Evolutionary conservation across 2,329 filamentous ascomycete species (phyloP), one percentile per base, ranked within the genome.

Genomic region (Colletotrichum siamense): DNA sequence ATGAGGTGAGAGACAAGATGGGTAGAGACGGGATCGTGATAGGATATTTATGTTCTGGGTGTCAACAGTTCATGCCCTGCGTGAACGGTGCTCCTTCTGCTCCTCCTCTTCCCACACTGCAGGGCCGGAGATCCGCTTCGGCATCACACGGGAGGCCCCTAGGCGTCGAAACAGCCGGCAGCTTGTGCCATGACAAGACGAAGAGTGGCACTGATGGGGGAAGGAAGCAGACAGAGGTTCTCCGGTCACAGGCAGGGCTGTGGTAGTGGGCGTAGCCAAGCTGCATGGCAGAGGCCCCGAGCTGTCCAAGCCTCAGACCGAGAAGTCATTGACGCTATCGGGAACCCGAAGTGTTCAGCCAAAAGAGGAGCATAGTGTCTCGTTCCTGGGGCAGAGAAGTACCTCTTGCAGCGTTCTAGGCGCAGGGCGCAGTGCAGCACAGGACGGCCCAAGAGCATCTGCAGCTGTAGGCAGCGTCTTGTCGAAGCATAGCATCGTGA

Each of bases 231-330:
- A 34, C 34, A 66, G 44, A 36, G 26, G 44, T 28, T 49, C 30
- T 36, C 49, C 68, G 39, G 36, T 49, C 67, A 44, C 22, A 32
- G 57, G 72, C 32, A 36, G 44, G 73, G 74, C 74, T 73, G 65
- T 69, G 74, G 74, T 72, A 36, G 73, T 64, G 18, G 59, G 74
- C 74, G 62, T 36, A 44, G 74, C 74, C 70, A 76, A 76, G 70
- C 57, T 74, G 70, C 74, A 69, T 57, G 57, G 44, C 74, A 76
- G 65, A 74, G 70, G 36, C 49, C 59, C 74, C 74, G 70, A 74
- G 74, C 74, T 69, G 74, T 76, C 74, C 64, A 76, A 76, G 74
- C 74, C 74, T 76, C 70, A 69, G 44, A 30, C 66, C 74, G 59
- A 74, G 64, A 34, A 65, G 30, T 66, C 30, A 69, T 59, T 76